Percentiles rank a stretch among this genome's conserved stretches.
Conservation (phyloP, 129 eudicot genomes). For the Escallonia herrerae region DNA sequence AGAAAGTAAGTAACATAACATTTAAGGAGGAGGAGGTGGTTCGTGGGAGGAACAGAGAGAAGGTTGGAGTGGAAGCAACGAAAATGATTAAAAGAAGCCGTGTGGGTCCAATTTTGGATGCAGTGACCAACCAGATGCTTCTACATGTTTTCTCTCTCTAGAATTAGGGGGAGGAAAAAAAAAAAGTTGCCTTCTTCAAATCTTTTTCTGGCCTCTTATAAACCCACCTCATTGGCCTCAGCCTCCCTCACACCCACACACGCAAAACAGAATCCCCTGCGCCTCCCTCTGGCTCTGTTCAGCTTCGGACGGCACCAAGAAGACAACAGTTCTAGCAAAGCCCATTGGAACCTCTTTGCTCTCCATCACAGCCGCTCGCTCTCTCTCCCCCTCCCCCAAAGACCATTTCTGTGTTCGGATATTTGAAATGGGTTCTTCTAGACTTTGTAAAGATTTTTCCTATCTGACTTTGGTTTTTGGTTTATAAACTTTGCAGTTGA, state of each 20-base stretch:
- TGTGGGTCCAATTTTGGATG: slow-evolving; percentile 32
- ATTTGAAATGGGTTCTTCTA: slow-evolving; percentile 14
- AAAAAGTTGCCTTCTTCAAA: slow-evolving; percentile 3
- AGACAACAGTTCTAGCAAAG: slow-evolving; percentile 7
- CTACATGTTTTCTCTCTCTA: slow-evolving; percentile 2
- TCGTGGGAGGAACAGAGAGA: slow-evolving; percentile 13
- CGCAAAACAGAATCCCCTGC: slow-evolving; percentile 16
- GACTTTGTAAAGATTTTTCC: slow-evolving; percentile 1
- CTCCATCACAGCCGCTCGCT: slow-evolving; percentile 44
- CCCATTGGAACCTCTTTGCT: slow-evolving; percentile 19
- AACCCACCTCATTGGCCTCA: slow-evolving; percentile 29
- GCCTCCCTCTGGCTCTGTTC: slow-evolving; percentile 15
- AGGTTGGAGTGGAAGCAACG: slow-evolving; percentile 52
- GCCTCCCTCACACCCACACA: slow-evolving; percentile 13
- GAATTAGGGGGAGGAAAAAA: neutral
- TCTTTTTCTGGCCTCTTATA: slow-evolving; percentile 51
- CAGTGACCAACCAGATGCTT: slow-evolving; percentile 14
- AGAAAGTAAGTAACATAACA: no score
- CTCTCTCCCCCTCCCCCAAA: slow-evolving; percentile 13
- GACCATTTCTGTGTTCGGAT: neutral
- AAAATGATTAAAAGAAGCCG: slow-evolving; percentile 13
- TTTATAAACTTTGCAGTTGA: neutral
- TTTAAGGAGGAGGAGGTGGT: neutral
- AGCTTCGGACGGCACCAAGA: slow-evolving; percentile 10
- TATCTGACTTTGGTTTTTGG: neutral